These are phyloP conservation scores for Plasmodium reichenowi DNA, from an alignment of 169 alveolate genomes.

Conservation along the genomic window DNA sequence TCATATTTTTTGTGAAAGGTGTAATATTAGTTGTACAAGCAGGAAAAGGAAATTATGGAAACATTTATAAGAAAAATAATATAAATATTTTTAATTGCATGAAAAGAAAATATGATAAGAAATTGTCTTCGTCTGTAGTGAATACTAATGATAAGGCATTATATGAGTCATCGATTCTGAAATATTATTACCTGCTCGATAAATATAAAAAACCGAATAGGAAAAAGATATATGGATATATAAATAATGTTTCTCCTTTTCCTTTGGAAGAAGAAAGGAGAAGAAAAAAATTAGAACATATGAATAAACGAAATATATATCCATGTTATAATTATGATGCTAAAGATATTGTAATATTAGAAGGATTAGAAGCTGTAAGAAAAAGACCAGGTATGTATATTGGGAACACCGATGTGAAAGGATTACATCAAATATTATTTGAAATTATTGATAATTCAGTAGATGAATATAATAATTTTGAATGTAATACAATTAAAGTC, in stretches of 20 bases:
- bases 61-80: not conserved
- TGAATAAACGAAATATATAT: slow-evolving; percentile 9
- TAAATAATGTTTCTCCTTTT: not conserved
- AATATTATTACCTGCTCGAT: not conserved
- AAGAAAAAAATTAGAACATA: not conserved
- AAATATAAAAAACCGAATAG: not conserved
- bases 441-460: slow-evolving; percentile 89
- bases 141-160: no score
- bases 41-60: not conserved
- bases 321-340: slow-evolving; percentile 79
- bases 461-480: slow-evolving; percentile 86
- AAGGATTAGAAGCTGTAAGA: slow-evolving; percentile 89
- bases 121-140: not conserved
- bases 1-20: slow-evolving; percentile 4
- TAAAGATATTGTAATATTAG: slow-evolving; percentile 85
- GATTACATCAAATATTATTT: slow-evolving; percentile 87
- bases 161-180: not conserved
- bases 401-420: slow-evolving; percentile 86
- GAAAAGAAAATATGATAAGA: not conserved
- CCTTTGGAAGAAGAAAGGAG: not conserved
- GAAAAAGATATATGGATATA: not conserved
- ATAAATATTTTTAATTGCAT: not conserved
- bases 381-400: slow-evolving; percentile 91
- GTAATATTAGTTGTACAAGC: not conserved
- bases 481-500: slow-evolving; percentile 81